Conservation (phyloP, 2,329 filamentous ascomycete species). For the Cryphonectria parasitica region DNA sequence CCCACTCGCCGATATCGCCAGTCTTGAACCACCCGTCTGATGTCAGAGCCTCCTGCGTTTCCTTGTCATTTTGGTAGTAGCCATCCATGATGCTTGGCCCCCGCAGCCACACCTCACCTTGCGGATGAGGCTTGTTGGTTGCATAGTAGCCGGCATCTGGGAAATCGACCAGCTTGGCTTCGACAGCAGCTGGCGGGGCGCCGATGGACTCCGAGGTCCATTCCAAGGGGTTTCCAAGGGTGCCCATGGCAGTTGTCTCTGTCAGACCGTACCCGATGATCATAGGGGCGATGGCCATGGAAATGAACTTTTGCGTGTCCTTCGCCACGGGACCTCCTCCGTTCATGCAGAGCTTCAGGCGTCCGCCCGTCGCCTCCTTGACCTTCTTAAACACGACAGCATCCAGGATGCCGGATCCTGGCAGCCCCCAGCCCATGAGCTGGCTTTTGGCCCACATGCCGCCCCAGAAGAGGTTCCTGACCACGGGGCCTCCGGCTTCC, state of each 20-base stretch:
- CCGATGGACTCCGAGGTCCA: constrained; percentile 79
- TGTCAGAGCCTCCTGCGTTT: constrained; percentile 72
- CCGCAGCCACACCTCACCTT: constrained; percentile 88
- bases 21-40: constrained; percentile 87
- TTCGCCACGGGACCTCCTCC: constrained; percentile 83
- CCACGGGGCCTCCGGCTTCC: constrained; percentile 67
- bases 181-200: constrained; percentile 72
- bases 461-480: constrained; percentile 75
- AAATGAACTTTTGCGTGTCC: constrained; percentile 86
- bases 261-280: constrained; percentile 87
- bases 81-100: constrained; percentile 71
- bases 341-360: constrained; percentile 80
- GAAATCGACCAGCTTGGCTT: constrained; percentile 87
- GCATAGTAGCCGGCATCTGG: constrained; percentile 79
- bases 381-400: constrained; percentile 87
- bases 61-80: constrained; percentile 79
- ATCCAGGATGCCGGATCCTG: constrained; percentile 72
- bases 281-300: constrained; percentile 87
- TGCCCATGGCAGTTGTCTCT: constrained; percentile 79
- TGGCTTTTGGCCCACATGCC: constrained; percentile 57
- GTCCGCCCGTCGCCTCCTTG: constrained; percentile 85
- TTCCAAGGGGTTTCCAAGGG: constrained; percentile 73
- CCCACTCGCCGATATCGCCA: constrained; percentile 81
- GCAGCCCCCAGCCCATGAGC: constrained; percentile 58
- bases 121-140: constrained; percentile 74